Evolutionary conservation across 2,329 filamentous ascomycete species (phyloP), one percentile per base, ranked within the genome.

Genomic region (Bertia moriformis): DNA sequence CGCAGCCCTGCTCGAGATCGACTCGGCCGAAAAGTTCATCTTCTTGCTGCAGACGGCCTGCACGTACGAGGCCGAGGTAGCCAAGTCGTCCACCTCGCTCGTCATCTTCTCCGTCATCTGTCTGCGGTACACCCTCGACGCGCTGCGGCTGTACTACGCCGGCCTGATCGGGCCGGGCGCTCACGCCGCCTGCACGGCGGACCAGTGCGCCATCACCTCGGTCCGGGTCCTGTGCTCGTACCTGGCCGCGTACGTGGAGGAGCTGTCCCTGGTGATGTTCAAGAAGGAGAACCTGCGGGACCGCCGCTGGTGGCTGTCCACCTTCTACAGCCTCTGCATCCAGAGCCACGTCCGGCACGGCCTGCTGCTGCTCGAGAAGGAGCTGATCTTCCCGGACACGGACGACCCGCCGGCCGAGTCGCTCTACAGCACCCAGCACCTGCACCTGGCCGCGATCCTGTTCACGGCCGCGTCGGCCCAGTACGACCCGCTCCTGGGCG

Each of bases 201-300:
- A 50, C 22, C 48, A 46, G 3, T 54, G 52, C 40, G 45, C 45
- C 18, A 48, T 53, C 22, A 46, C 49, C 30, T 53, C 50, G 36
- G 47, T 54, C 3, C 48, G 45, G 4, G 49, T 49, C 30, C 43
- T 54, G n/a, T 41, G 40, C 10, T 39, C 35, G 4, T 48, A 46
- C 22, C 43, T 53, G 4, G 44, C 48, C n/a, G 39, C 45, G 0
- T 54, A 53, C 37, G 45, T 53, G 33, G 50, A 52, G n/a, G 52
- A 54, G 43, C 45, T 54, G 3, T 53, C 52, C 3, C 40, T 47
- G 1, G 46, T 54, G 18, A 48, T 54, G 40, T 54, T 54, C 40
- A 51, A 52, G 45, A 54, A 53, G 41, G 51, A 53, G 38, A 54
- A 53, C 19, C 47, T 54, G 44, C 46, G 51, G 13, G 52, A 54